phyloP scores from a whole-genome alignment of 352 stramenopile species.

The Globisporangium cederbergense region DNA sequence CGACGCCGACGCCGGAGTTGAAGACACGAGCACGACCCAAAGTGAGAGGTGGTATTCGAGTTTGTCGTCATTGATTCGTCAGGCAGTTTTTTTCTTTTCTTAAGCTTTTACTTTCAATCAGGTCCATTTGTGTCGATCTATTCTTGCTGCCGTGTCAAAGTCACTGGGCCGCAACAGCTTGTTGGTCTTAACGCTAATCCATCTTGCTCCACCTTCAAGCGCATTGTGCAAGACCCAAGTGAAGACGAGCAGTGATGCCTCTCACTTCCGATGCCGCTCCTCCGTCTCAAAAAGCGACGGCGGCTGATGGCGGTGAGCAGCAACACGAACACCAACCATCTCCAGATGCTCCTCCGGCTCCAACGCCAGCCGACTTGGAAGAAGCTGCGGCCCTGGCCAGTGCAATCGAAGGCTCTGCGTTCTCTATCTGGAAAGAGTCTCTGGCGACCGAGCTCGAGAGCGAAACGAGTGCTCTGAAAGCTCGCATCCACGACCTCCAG shows the following conservation, averaged over 20 bases:
- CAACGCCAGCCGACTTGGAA: neutral
- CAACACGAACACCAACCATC: neutral
- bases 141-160: neutral
- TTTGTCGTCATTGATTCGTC: neutral
- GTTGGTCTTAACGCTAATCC: neutral
- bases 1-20: neutral
- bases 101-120: constrained; percentile 6
- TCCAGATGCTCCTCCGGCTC: neutral
- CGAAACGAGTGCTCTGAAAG: constrained; percentile 22
- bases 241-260: neutral
- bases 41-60: constrained; percentile 7
- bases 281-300: neutral
- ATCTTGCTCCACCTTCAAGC: neutral
- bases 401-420: constrained; percentile 12
- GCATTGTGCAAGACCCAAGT: neutral
- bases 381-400: constrained; percentile 1
- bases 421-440: constrained; percentile 13
- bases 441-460: constrained; percentile 13
- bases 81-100: neutral
- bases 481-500: constrained; percentile 36
- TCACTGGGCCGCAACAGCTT: too few relatives aligned
- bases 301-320: neutral
- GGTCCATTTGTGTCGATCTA: neutral
- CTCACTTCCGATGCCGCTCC: neutral
- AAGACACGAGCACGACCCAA: neutral